These are phyloP conservation scores for Syzygium grande DNA, from an alignment of 345 rosid species.

Conservation along the genomic window DNA sequence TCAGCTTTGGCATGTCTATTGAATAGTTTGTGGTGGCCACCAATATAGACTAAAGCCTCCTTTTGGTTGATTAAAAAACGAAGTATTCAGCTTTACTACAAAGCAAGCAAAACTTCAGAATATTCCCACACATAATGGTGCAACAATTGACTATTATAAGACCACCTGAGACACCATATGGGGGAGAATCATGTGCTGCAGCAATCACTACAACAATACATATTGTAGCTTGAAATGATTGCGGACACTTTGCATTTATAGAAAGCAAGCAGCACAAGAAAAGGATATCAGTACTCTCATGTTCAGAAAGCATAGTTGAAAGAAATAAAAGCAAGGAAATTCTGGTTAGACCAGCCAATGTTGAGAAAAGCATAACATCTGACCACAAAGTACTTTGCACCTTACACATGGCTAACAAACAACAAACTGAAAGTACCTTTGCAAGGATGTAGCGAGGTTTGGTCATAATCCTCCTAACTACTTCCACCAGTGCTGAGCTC, in stretches of 20 bases:
- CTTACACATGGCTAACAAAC: background rate
- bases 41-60: background rate
- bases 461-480: slow-evolving; percentile 61
- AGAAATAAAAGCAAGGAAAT: background rate
- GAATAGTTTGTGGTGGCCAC: background rate
- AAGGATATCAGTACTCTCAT: background rate
- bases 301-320: background rate
- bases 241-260: background rate
- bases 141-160: background rate
- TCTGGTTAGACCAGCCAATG: background rate
- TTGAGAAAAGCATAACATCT: background rate
- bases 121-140: background rate
- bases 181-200: background rate
- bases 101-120: background rate
- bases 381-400: background rate
- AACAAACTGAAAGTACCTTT: slow-evolving; percentile 41
- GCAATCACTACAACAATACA: background rate
- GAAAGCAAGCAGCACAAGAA: background rate
- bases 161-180: background rate
- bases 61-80: background rate
- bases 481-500: slow-evolving; percentile 95
- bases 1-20: background rate
- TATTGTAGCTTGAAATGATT: background rate
- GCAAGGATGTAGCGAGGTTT: slow-evolving; percentile 97
- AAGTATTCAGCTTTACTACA: background rate